Conservation (phyloP, 2,329 filamentous ascomycete species). For the Basipetospora chlamydospora region DNA sequence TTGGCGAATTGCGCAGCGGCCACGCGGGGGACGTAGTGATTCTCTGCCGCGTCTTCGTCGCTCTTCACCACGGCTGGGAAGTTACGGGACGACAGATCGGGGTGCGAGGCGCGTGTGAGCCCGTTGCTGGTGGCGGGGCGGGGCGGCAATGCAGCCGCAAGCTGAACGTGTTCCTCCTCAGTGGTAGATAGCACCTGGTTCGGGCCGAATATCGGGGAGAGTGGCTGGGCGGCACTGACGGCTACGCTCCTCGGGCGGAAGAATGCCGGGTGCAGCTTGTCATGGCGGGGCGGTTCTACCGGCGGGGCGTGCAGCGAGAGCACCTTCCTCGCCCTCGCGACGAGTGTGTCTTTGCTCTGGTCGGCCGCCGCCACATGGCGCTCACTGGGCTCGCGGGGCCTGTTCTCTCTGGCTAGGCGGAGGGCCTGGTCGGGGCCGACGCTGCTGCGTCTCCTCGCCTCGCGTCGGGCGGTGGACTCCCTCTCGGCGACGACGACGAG, state of each 20-base stretch:
- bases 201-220: conserved; percentile 1
- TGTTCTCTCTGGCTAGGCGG: too few species aligned
- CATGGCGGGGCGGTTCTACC: not conserved
- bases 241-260: not conserved
- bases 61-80: too few species aligned
- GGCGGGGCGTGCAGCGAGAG: not conserved
- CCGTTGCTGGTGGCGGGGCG: conserved; percentile 1
- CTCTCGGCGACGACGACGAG: conserved; percentile 34
- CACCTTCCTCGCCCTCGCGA: not conserved
- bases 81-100: too few species aligned
- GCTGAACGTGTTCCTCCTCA: too few species aligned
- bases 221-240: not conserved
- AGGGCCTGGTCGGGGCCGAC: not conserved
- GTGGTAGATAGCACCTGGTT: too few species aligned
- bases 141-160: not conserved
- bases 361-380: too few species aligned
- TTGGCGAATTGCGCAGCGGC: conserved; percentile 40
- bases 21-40: conserved; percentile 32
- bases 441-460: conserved; percentile 8
- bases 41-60: too few species aligned
- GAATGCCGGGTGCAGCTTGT: not conserved
- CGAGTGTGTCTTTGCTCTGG: too few species aligned
- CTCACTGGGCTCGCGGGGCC: too few species aligned
- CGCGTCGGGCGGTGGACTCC: conserved; percentile 19
- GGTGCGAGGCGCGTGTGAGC: conserved; percentile 6